Evolutionary conservation across 768 basidiomycete species (phyloP), one percentile per base, ranked within the genome.

Genomic region (Agrocybe pediades): DNA sequence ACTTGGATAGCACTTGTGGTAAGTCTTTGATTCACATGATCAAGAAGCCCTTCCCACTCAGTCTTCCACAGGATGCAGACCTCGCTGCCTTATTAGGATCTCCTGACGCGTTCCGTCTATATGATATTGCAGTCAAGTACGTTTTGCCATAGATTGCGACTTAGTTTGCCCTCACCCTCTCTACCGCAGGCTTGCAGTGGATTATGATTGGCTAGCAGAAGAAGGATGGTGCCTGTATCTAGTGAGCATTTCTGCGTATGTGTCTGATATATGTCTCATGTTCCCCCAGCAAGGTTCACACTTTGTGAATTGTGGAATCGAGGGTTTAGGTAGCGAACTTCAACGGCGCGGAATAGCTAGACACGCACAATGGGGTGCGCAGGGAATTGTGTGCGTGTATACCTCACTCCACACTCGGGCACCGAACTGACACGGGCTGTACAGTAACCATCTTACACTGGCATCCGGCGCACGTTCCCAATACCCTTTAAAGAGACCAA

Each of bases 301-400:
- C 67, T 85, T 88, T 53, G 73, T 85, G 7, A 77, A 82, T 33
- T 80, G 79, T 58, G 85, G 83, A 0, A 82, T 88, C 4, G 85
- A 84, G 66, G 80, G 82, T 6, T 73, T 90, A 1, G 88, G 87
- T 9, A 74, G 74, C 46, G 87, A 89, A 62, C 70, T 89, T 3
- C 87, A 88, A 53, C 75, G 82, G 40, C 80, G 86, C 26, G 87
- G 83, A 1, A 85, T 88, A 54, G 70, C 82, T 6, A 75, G 84
- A 7, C 86, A 88, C 61, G 70, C 79, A 4, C 86, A 87, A 62
- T 88, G 85, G 87, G 87, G 87, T 20, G 87, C 88, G 23, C 79
- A 78, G 53, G 88, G 87, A 24, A 83, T 89, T 55, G 85, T 85
- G 84, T 86, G 71, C 51, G 84, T 70, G 36, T 6, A 36, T 24